These are phyloP conservation scores for Hymenoscyphus scutula DNA, from an alignment of 2,329 filamentous ascomycete species.

Conservation along the genomic window DNA sequence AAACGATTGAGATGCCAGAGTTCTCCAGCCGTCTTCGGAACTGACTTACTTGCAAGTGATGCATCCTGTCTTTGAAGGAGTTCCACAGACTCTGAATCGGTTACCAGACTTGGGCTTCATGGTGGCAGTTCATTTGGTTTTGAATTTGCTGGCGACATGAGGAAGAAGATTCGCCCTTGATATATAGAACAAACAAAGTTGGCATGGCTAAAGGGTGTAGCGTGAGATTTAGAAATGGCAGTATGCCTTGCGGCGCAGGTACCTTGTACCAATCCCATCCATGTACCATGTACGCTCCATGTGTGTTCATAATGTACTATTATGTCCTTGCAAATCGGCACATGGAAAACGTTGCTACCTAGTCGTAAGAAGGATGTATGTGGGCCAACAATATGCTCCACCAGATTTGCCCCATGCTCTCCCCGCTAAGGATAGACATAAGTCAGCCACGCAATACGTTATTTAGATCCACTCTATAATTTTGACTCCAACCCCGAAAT, in stretches of 20 bases:
- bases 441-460: neutral
- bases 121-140: slow-evolving; percentile 5
- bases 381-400: neutral
- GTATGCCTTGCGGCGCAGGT: slow-evolving; percentile 5
- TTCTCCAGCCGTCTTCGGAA: neutral
- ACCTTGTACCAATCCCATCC: slow-evolving; percentile 5
- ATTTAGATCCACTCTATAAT: neutral
- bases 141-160: neutral
- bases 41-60: slow-evolving; percentile 33
- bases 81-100: slow-evolving; percentile 33
- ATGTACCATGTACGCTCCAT: neutral
- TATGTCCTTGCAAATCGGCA: slow-evolving; percentile 11
- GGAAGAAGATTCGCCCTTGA: slow-evolving; percentile 4
- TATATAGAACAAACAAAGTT: slow-evolving; percentile 8
- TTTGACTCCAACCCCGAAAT: neutral
- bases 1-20: neutral
- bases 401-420: neutral
- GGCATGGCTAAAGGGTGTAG: slow-evolving; percentile 4
- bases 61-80: slow-evolving; percentile 32
- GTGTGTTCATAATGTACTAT: neutral
- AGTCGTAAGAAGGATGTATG: neutral
- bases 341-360: slow-evolving; percentile 13
- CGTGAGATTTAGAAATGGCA: slow-evolving; percentile 5
- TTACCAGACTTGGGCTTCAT: slow-evolving; percentile 28
- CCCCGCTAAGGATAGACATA: neutral